A percentile compares a stretch with the other conserved stretches of the same genome.
Conservation (phyloP, 2,329 filamentous ascomycete species). For the Cladosporium sp. region DNA sequence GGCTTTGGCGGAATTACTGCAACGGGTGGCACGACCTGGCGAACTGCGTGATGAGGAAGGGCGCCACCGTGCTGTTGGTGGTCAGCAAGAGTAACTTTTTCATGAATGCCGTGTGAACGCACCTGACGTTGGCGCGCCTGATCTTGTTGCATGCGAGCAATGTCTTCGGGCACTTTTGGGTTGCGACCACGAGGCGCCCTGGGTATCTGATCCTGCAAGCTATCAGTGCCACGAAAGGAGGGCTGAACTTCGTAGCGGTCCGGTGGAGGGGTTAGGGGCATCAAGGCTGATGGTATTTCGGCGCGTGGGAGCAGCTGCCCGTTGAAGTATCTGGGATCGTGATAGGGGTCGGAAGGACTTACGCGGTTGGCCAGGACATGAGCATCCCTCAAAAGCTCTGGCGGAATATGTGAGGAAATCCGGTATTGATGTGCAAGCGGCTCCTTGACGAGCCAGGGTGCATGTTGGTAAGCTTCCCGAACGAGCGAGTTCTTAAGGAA, state of each 20-base stretch:
- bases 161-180: conserved; percentile 21
- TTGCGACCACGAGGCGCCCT: conserved; percentile 28
- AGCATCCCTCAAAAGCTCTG: conserved; percentile 75
- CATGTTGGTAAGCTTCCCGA: conserved; percentile 90
- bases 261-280: not conserved
- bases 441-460: conserved; percentile 91
- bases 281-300: not conserved
- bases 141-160: conserved; percentile 25
- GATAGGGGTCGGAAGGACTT: not conserved
- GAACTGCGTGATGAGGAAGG: conserved; percentile 45
- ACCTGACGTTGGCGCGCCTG: conserved; percentile 23
- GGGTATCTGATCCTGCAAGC: conserved; percentile 27
- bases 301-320: not conserved
- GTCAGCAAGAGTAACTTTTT: not conserved
- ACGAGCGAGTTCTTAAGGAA: conserved; percentile 96
- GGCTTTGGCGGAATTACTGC: conserved; percentile 38
- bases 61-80: conserved; percentile 39
- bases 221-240: conserved; percentile 1
- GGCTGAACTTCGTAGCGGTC: not conserved
- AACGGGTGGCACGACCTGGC: conserved; percentile 3
- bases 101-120: conserved; percentile 19
- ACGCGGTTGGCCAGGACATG: conserved; percentile 8
- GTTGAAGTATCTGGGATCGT: not conserved
- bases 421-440: conserved; percentile 80
- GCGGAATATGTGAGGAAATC: conserved; percentile 83